Conservation (phyloP, 306 rosid species). For the Alnus glutinosa region DNA sequence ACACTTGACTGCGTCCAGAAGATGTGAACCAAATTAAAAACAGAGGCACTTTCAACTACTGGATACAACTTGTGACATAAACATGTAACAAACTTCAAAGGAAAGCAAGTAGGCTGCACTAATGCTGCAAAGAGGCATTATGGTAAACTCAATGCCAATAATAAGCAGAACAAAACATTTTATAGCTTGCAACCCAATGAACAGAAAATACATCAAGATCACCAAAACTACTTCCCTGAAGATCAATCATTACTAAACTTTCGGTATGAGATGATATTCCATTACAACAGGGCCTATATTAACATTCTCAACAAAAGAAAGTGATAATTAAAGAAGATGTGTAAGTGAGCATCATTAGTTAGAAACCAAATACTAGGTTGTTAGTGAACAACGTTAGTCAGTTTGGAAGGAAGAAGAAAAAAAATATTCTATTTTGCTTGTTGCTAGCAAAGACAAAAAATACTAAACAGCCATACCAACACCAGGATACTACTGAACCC, state of each 20-base stretch:
- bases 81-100: not conserved
- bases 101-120: not conserved
- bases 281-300: not conserved
- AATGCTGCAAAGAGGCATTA: constrained; percentile 10
- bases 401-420: not conserved
- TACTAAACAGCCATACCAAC: constrained; percentile 23
- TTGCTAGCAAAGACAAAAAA: constrained; percentile 18
- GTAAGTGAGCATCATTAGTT: not conserved
- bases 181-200: not conserved
- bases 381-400: not conserved
- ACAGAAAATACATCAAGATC: not conserved
- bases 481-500: not conserved
- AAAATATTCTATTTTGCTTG: not conserved
- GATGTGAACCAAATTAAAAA: constrained; percentile 27
- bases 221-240: not conserved
- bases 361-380: not conserved
- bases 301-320: constrained; percentile 4
- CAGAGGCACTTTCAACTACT: constrained; percentile 19
- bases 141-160: not conserved
- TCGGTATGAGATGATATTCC: no score
- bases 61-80: not conserved
- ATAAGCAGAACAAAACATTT: not conserved
- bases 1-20: constrained; percentile 75
- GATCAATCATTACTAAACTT: not conserved
- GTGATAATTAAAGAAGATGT: not conserved